Percentiles rank a stretch among this genome's conserved stretches.
phyloP scores from a whole-genome alignment of 768 basidiomycete genomes.

The Pisolithus tinctorius region DNA sequence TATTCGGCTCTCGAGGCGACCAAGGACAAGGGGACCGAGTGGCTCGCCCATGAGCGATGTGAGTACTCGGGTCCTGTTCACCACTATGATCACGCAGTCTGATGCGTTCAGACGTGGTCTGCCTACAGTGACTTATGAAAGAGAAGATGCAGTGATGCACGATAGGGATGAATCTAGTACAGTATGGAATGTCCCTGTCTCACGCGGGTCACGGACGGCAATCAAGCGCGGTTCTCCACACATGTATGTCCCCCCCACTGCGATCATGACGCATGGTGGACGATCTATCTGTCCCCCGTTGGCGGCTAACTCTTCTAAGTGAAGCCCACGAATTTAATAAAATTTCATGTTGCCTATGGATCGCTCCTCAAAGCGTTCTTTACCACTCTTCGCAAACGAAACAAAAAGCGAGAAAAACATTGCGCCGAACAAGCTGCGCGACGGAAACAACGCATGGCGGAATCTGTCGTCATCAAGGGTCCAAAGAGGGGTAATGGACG shows the following conservation, averaged over 20 bases:
- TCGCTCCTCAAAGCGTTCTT: constrained; percentile 74
- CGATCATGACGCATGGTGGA: background rate
- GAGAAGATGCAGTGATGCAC: constrained; percentile 53
- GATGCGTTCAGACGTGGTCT: background rate
- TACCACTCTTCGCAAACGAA: constrained; percentile 79
- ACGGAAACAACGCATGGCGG: constrained; percentile 69
- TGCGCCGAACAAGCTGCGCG: constrained; percentile 60
- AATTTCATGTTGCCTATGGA: constrained; percentile 73
- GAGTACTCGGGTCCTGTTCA: constrained; percentile 27
- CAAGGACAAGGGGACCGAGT: constrained; percentile 70
- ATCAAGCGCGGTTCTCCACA: constrained; percentile 65
- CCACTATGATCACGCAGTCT: constrained; percentile 7
- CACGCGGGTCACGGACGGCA: constrained; percentile 70
- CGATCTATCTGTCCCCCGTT: background rate
- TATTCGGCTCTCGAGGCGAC: constrained; percentile 72
- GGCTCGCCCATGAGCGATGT: constrained; percentile 95
- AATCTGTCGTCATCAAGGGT: constrained; percentile 64
- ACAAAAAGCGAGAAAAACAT: constrained; percentile 88
- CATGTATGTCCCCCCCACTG: constrained; percentile 42
- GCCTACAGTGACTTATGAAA: constrained; percentile 58
- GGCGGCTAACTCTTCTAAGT: constrained; percentile 41
- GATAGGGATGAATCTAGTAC: constrained; percentile 36
- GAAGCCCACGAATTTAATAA: constrained; percentile 45
- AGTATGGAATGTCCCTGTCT: constrained; percentile 74
- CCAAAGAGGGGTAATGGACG: constrained; percentile 72